Base-by-base conservation (phyloP, 345 rosid genomes). In the Boechera divaricarpa region DNA sequence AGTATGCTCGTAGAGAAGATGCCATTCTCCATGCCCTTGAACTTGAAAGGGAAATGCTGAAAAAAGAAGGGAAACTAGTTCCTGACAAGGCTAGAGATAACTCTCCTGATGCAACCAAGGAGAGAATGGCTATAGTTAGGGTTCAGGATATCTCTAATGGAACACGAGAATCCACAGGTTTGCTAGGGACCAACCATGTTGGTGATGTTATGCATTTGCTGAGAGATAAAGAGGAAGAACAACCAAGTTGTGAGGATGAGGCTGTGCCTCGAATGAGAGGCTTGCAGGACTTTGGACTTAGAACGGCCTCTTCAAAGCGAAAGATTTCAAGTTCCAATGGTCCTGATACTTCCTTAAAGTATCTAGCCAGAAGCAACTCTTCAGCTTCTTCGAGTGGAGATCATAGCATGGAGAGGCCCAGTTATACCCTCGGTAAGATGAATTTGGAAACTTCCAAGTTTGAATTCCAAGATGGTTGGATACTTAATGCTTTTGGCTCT, bases 1-100 rank as follows among this genome's bases (percentile, higher is more conserved):
- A 96, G 81, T 96, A 96, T 86, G 99, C 99, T 59, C 96, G 99
- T 57, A 83, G 98, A 68, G 99, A 96, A 86, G 99, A 96, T 81
- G 98, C 99, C 24, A 93, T 96, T 83, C 96, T 93, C 52, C 98
- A 96, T 78, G 99, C 98, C 11, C 97, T 96, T 76, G 99, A 96
- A 78, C 97, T 96, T 36, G 99, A 96, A 82, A 93, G 87, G 85
- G 83, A 87, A 79, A 15, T 79, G 49, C 60, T 85, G 79, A 84
- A 70, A 73, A 87, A 81, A 70, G 90, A 87, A 85, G 91, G 83
- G 55, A 86, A 83, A 68, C 61, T 72, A 3, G 79, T 77, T 70
- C 66, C 72, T 78, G 85, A 70, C 59, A 80, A 44, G 56, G 68
- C 52, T 42, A 82, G 70, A 75, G 83, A 79, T 65, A 73, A 80